Conservation (phyloP, 106 monocot species). For the Apostasia ramifera region DNA sequence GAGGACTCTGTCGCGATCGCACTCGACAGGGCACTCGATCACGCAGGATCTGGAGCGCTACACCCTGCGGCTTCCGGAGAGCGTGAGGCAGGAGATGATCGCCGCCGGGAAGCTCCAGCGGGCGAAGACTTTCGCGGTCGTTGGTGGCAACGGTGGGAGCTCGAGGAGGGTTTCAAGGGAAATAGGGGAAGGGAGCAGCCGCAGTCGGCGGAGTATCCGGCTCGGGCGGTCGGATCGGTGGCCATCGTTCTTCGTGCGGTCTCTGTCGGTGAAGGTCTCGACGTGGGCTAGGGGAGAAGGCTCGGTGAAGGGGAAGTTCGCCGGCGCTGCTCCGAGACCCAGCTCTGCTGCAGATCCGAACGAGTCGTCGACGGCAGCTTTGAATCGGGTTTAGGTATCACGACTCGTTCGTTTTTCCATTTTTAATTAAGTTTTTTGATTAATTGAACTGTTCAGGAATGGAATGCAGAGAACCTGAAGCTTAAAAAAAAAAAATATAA, state of each 20-base stretch:
- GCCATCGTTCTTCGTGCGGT: constrained; percentile 37
- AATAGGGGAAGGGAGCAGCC: constrained; percentile 21
- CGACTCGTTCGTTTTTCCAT: too few species aligned
- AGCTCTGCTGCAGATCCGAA: neutral
- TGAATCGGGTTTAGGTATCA: neutral
- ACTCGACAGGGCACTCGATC: constrained; percentile 67
- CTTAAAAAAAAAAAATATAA: too few species aligned
- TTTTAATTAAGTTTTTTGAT: too few species aligned
- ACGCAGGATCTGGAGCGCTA: constrained; percentile 45
- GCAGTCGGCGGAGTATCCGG: constrained; percentile 17
- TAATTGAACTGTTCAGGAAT: too few species aligned
- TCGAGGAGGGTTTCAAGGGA: constrained; percentile 16
- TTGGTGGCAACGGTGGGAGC: constrained; percentile 19
- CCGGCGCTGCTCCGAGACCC: neutral
- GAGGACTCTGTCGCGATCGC: constrained; percentile 30
- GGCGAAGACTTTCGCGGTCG: constrained; percentile 22
- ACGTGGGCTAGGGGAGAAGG: constrained; percentile 18
- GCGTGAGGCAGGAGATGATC: constrained; percentile 39
- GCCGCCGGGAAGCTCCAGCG: constrained; percentile 30
- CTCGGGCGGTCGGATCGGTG: constrained; percentile 35
- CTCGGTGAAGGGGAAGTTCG: constrained; percentile 12
- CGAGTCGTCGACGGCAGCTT: neutral
- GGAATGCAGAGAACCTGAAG: too few species aligned
- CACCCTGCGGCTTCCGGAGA: constrained; percentile 75
- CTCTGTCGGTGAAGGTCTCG: constrained; percentile 22